Conservation (phyloP, 2,329 filamentous ascomycete genomes). For the Penicillium freii region DNA sequence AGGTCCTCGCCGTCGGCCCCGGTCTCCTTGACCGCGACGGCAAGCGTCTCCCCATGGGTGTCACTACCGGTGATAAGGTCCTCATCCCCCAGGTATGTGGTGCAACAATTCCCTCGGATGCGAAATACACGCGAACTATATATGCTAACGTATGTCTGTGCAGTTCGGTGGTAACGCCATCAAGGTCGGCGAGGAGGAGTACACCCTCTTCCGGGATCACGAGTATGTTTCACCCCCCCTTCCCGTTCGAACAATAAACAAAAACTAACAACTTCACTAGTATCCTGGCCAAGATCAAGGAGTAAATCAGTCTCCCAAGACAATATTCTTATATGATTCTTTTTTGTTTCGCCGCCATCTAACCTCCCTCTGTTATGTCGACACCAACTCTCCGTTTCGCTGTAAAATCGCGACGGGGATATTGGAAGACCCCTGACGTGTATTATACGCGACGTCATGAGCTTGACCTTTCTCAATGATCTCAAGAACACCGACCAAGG, state of each 20-base stretch:
- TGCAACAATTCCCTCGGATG: neutral
- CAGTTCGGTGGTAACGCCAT: constrained; percentile 91
- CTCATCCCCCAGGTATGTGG: constrained; percentile 83
- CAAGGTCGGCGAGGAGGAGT: constrained; percentile 98
- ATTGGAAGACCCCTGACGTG: constrained; percentile 22
- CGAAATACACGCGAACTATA: neutral
- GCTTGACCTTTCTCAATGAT: constrained; percentile 25
- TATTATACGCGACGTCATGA: constrained; percentile 38
- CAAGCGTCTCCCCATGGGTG: constrained; percentile 80
- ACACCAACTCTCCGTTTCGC: constrained; percentile 5
- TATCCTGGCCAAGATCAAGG: constrained; percentile 98
- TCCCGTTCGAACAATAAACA: neutral
- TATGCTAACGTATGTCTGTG: constrained; percentile 18
- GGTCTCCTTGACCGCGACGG: constrained; percentile 85
- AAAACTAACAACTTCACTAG: constrained; percentile 48
- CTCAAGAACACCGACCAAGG: constrained; percentile 21
- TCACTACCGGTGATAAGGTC: constrained; percentile 81
- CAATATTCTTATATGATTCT: constrained; percentile 12
- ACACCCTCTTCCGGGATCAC: constrained; percentile 91
- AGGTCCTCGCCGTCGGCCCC: constrained; percentile 91
- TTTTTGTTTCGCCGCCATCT: constrained; percentile 19
- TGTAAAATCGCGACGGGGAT: constrained; percentile 17
- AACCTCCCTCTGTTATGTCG: constrained; percentile 12
- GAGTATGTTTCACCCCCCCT: constrained; percentile 66
- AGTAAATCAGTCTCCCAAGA: constrained; percentile 57